phyloP scores from a whole-genome alignment of 306 rosid species.

The Cucurbita maxima region DNA sequence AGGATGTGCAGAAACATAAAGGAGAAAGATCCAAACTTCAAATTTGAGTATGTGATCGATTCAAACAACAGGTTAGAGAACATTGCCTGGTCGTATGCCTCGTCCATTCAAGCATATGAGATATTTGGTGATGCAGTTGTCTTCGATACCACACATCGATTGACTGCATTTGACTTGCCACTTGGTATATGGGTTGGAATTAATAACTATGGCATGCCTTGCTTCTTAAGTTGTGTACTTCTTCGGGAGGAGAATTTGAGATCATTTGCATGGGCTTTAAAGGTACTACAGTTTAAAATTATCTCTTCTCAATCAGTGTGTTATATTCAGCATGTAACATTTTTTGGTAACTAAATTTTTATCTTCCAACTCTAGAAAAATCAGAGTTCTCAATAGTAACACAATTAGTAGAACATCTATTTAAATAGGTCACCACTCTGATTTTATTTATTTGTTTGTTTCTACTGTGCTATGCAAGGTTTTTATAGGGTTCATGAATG shows the following conservation, averaged over 20 bases:
- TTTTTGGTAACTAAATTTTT: background rate
- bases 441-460: background rate
- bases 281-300: conserved; percentile 38
- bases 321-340: background rate
- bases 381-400: background rate
- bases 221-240: conserved; percentile 88
- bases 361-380: background rate
- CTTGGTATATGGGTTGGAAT: conserved; percentile 94
- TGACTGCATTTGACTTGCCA: conserved; percentile 87
- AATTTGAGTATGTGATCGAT: conserved; percentile 74
- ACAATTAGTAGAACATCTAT: background rate
- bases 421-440: background rate
- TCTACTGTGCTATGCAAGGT: conserved; percentile 42
- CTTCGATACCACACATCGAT: conserved; percentile 84
- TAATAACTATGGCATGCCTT: conserved; percentile 95
- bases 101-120: conserved; percentile 68
- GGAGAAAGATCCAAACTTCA: conserved; percentile 83
- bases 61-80: conserved; percentile 59
- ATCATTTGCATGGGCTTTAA: conserved; percentile 79
- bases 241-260: conserved; percentile 65
- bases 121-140: conserved; percentile 84
- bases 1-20: conserved; percentile 80
- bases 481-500: conserved; percentile 79
- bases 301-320: background rate
- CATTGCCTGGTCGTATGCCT: conserved; percentile 93